Percentiles rank a stretch among this genome's conserved stretches.
These are phyloP conservation scores for Paraconiothyrium sp. DNA, from an alignment of 2,329 filamentous ascomycete species.

Conservation along the genomic window DNA sequence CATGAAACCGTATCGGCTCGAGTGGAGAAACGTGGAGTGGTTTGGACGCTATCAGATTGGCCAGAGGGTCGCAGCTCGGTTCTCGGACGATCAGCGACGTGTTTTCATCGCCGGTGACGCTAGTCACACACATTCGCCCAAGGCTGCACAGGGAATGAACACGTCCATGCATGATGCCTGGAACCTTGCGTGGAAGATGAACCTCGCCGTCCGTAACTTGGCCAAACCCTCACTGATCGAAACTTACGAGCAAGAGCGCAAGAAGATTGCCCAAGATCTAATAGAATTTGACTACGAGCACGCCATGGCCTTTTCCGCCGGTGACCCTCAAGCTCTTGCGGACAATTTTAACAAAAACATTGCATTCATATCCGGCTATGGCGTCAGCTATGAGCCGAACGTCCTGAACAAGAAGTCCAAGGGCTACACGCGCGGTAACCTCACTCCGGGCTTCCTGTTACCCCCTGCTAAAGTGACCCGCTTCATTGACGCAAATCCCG, in stretches of 20 bases:
- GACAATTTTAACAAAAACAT: slow-evolving; percentile 76
- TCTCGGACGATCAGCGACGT: slow-evolving; percentile 52
- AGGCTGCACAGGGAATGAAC: slow-evolving; percentile 58
- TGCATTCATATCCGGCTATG: slow-evolving; percentile 77
- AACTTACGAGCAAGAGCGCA: slow-evolving; percentile 54
- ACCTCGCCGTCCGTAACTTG: slow-evolving; percentile 50
- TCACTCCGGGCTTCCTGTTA: slow-evolving; percentile 59
- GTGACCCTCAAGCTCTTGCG: slow-evolving; percentile 70
- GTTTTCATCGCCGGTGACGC: slow-evolving; percentile 62
- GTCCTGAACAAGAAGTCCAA: slow-evolving; percentile 68
- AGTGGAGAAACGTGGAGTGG: slow-evolving; percentile 60
- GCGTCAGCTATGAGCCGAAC: slow-evolving; percentile 73
- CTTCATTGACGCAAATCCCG: slow-evolving; percentile 80
- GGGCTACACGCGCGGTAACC: slow-evolving; percentile 56
- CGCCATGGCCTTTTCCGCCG: slow-evolving; percentile 64
- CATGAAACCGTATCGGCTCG: slow-evolving; percentile 56
- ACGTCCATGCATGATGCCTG: slow-evolving; percentile 56
- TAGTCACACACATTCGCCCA: slow-evolving; percentile 54
- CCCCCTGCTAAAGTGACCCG: slow-evolving; percentile 76
- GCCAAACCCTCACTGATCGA: slow-evolving; percentile 50
- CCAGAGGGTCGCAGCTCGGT: slow-evolving; percentile 58
- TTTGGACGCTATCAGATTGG: slow-evolving; percentile 62
- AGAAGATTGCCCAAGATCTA: slow-evolving; percentile 56
- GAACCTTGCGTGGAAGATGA: slow-evolving; percentile 58
- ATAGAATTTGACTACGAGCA: slow-evolving; percentile 59